Evolutionary conservation across 495 filamentous ascomycete species (phyloP).

Genomic region (Penicillium fimorum): DNA sequence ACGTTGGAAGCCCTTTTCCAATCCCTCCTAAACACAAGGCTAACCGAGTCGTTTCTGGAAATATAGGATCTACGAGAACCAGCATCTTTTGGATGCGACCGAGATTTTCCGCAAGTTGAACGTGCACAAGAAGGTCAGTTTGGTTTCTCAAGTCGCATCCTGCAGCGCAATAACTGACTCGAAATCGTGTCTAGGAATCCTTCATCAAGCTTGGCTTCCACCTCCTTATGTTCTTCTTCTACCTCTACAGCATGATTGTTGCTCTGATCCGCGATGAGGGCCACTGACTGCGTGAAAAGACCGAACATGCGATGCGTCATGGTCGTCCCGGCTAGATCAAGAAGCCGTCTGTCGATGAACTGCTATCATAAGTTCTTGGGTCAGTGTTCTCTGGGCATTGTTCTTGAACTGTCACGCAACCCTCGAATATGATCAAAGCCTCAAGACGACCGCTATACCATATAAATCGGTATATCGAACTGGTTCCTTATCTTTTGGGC

Average conservation of each 20-base stretch:
- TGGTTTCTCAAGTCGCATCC: not conserved
- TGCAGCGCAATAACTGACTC: not conserved
- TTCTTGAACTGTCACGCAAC: slow-evolving; percentile 5
- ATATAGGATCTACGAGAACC: slow-evolving; percentile 88
- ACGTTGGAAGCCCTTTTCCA: slow-evolving; percentile 31
- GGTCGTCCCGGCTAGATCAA: slow-evolving; percentile 28
- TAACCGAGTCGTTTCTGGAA: slow-evolving; percentile 8
- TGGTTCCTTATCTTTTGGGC: slow-evolving; percentile 3
- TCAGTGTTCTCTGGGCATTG: not conserved
- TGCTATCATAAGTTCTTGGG: slow-evolving; percentile 1
- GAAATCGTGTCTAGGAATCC: slow-evolving; percentile 67
- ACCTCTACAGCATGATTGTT: slow-evolving; percentile 99
- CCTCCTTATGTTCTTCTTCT: slow-evolving; percentile 99
- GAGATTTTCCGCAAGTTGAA: slow-evolving; percentile 99
- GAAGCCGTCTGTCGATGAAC: slow-evolving; percentile 3
- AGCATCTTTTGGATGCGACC: slow-evolving; percentile 93
- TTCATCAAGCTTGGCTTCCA: slow-evolving; percentile 99
- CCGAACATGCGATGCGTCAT: slow-evolving; percentile 44
- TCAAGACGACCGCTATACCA: slow-evolving; percentile 7
- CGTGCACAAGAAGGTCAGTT: slow-evolving; percentile 92
- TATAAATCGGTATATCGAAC: slow-evolving; percentile 10
- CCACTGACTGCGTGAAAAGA: slow-evolving; percentile 57
- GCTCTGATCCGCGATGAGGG: slow-evolving; percentile 95
- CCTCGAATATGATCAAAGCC: slow-evolving; percentile 4
- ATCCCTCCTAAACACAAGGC: slow-evolving; percentile 1